phyloP scores from a whole-genome alignment of 805 yeast genomes.

The Ogataea nonfermentans region DNA sequence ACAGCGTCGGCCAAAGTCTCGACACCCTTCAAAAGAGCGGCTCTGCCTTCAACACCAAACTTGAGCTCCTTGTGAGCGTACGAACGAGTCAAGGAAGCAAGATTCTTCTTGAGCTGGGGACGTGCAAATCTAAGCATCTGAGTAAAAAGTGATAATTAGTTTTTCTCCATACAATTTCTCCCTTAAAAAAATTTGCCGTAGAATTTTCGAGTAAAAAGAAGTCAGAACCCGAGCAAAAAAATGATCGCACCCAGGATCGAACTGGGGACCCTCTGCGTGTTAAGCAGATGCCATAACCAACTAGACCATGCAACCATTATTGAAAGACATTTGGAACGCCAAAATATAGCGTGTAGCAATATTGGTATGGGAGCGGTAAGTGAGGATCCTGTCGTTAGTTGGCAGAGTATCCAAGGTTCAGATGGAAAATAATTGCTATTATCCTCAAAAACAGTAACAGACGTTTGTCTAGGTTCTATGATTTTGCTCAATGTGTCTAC shows the following conservation, averaged over 20 bases:
- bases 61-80: conserved; percentile 86
- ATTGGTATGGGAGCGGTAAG: too few relatives aligned
- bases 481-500: too few relatives aligned
- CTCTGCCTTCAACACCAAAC: conserved; percentile 97
- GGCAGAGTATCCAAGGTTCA: too few relatives aligned
- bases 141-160: conserved; percentile 2
- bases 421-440: too few relatives aligned
- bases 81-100: conserved; percentile 45
- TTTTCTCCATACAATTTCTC: conserved; percentile 8
- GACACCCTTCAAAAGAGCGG: conserved; percentile 90
- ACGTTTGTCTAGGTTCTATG: too few relatives aligned
- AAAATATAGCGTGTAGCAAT: too few relatives aligned
- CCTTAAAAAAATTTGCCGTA: conserved; percentile 4
- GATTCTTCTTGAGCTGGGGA: conserved; percentile 40
- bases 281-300: conserved; percentile 99
- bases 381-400: too few relatives aligned
- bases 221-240: conserved; percentile 30
- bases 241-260: conserved; percentile 99
- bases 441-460: too few relatives aligned
- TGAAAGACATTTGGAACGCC: not conserved
- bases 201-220: conserved; percentile 12
- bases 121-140: conserved; percentile 50
- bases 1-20: conserved; percentile 95
- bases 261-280: conserved; percentile 99
- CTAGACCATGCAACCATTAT: conserved; percentile 93